phyloP scores from a whole-genome alignment of 2,329 filamentous ascomycete species.

The Fusarium nygamai region DNA sequence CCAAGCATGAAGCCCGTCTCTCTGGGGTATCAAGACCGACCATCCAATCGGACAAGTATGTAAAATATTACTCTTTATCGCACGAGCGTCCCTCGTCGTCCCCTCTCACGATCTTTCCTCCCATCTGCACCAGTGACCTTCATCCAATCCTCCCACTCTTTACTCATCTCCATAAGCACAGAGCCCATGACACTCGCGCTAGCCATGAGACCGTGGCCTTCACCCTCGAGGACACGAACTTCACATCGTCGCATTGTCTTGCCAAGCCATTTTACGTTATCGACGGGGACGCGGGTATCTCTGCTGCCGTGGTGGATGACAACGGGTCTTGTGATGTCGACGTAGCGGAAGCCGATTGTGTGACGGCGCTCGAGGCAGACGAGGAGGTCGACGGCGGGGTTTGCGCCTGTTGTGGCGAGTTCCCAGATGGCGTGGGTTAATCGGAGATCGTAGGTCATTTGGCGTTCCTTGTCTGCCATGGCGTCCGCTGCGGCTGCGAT shows the following conservation, averaged over 20 bases:
- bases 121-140: constrained; percentile 62
- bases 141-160: constrained; percentile 92
- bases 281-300: constrained; percentile 91
- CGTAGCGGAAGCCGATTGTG: constrained; percentile 94
- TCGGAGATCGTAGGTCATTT: constrained; percentile 80
- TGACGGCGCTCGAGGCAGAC: constrained; percentile 92
- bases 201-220: constrained; percentile 96
- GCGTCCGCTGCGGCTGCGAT: constrained; percentile 67
- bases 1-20: constrained; percentile 2
- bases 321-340: constrained; percentile 90
- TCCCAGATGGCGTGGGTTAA: constrained; percentile 96
- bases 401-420: constrained; percentile 87
- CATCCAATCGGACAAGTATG: neutral
- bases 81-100: constrained; percentile 41
- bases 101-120: constrained; percentile 48
- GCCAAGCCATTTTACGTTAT: constrained; percentile 94
- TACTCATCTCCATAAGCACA: constrained; percentile 92
- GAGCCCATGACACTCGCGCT: constrained; percentile 92
- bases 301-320: constrained; percentile 94
- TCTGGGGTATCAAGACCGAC: constrained; percentile 31
- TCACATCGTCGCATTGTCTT: constrained; percentile 95
- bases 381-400: constrained; percentile 91
- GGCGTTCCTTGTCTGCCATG: constrained; percentile 75
- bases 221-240: constrained; percentile 87
- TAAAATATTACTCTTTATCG: constrained; percentile 7